Evolutionary conservation across 1,284 basidiomycete genomes (phyloP).

Genomic region (Neonothopanus nambi): DNA sequence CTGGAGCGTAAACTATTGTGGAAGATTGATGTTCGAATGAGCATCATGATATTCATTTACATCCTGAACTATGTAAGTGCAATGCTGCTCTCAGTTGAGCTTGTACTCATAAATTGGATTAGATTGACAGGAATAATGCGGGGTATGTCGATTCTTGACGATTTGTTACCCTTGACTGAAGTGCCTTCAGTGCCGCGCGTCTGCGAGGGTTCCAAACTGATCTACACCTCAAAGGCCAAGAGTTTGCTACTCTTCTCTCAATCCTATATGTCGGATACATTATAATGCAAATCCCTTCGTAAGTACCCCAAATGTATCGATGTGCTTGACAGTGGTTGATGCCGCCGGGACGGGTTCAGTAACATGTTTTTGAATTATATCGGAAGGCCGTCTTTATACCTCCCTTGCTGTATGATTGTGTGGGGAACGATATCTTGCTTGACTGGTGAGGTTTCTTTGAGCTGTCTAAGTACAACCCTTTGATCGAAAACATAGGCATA

Average conservation of each 20-base stretch:
- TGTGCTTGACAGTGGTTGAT: no score
- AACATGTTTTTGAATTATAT: slow-evolving; percentile 73
- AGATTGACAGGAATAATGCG: slow-evolving; percentile 73
- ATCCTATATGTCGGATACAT: slow-evolving; percentile 13
- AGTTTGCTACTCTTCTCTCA: slow-evolving; percentile 21
- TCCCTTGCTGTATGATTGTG: slow-evolving; percentile 65
- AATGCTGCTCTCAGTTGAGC: not conserved
- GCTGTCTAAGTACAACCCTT: not conserved
- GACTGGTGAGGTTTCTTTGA: slow-evolving; percentile 41
- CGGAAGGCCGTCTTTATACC: slow-evolving; percentile 68
- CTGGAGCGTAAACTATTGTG: slow-evolving; percentile 25
- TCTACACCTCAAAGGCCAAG: slow-evolving; percentile 53
- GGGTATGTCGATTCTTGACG: slow-evolving; percentile 36
- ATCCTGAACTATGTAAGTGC: slow-evolving; percentile 51
- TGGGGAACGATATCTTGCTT: slow-evolving; percentile 67
- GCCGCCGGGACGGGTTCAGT: slow-evolving; percentile 28
- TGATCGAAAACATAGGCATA: slow-evolving; percentile 29
- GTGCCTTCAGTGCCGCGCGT: slow-evolving; percentile 44
- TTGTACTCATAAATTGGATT: slow-evolving; percentile 3
- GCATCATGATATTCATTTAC: slow-evolving; percentile 53
- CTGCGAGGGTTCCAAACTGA: slow-evolving; percentile 65
- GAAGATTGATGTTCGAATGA: slow-evolving; percentile 27
- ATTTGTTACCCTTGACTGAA: not conserved
- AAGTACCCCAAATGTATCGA: no score
- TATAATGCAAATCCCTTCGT: slow-evolving; percentile 5